Conservation (phyloP, 768 basidiomycete species). For the Pleurotus platypus region DNA sequence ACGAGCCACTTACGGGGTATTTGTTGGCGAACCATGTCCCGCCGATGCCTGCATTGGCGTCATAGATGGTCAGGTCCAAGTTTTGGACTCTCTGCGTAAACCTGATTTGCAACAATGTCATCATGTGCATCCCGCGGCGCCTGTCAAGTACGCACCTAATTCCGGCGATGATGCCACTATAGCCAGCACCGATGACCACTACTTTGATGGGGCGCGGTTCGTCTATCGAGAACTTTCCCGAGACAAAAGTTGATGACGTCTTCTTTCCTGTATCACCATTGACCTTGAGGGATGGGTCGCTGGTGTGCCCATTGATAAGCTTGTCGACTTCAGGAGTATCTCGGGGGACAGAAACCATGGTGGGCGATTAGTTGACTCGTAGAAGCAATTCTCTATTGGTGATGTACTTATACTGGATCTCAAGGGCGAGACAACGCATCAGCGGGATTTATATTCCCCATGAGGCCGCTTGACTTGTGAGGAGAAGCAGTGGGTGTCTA, state of each 20-base stretch:
- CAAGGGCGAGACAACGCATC: too few species aligned
- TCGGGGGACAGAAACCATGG: slow-evolving; percentile 3
- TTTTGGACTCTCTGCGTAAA: slow-evolving; percentile 53
- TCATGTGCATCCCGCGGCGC: too few species aligned
- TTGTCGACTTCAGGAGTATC: background rate
- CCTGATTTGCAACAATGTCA: slow-evolving; percentile 20
- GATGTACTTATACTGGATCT: too few species aligned
- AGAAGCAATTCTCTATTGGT: too few species aligned
- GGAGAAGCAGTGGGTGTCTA: too few species aligned
- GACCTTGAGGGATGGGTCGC: background rate
- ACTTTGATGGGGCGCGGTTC: slow-evolving; percentile 52
- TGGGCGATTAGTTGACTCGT: background rate
- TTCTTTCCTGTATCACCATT: slow-evolving; percentile 8
- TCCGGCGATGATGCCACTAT: slow-evolving; percentile 55
- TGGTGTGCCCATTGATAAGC: background rate
- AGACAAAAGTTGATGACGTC: slow-evolving; percentile 13
- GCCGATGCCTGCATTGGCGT: slow-evolving; percentile 55
- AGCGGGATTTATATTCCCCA: too few species aligned
- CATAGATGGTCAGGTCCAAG: slow-evolving; percentile 53
- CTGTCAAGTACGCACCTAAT: slow-evolving; percentile 35
- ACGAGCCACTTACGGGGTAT: slow-evolving; percentile 40
- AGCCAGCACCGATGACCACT: slow-evolving; percentile 56
- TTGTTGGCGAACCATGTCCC: slow-evolving; percentile 59
- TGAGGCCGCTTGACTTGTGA: too few species aligned
- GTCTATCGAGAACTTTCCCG: slow-evolving; percentile 48